Base-by-base conservation (phyloP, 1,139 yeast genomes). In the Eremothecium gossypii region DNA sequence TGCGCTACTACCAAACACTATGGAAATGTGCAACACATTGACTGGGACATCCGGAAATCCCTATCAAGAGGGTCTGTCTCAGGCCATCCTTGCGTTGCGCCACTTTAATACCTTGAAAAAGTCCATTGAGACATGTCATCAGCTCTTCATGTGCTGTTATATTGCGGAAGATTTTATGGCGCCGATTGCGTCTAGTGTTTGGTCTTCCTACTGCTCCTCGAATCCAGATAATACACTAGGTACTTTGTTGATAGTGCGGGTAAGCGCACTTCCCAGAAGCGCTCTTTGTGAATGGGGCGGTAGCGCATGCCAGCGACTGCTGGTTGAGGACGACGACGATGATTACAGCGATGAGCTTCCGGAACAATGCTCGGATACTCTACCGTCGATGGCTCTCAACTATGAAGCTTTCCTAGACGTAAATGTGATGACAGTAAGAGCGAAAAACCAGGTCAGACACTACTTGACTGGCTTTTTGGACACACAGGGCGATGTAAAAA, bases 201-300 rank as follows among this genome's bases (percentile, higher is more conserved):
- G 83, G 78, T 37, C 49, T 5, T 43, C 53, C 10, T 57, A 54
- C 38, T 53, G 54, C 37, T 30, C 47, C 10, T 51, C 48, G 10
- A 49, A 58, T 50, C 44, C 49, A 2, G 39, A 48, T 30, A 52
- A 49, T 33, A 51, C 55, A 2, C 61, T 55, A 2, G 39, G 47
- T 2, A 59, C 64, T 28, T 57, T 81, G 40, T 55, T 77, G 8
- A 68, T 83, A 5, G 84, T 76, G 1, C 71, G 74, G 47, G 85
- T 86, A 0, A 61, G 66, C 1, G 70, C 65, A 26, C 65, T 91
- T 39, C 97, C 97, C 1, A 74, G 76, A 39, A 69, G 70, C 30
- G 93, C 95, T 0, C 56, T 60, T 10, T 74, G 83, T 13, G 97
- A 89, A 64, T 85, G 95, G 93, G 76, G 83, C 33, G 89, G 87